phyloP scores from a whole-genome alignment of 148 eudicot species.

The Diospyros lotus region DNA sequence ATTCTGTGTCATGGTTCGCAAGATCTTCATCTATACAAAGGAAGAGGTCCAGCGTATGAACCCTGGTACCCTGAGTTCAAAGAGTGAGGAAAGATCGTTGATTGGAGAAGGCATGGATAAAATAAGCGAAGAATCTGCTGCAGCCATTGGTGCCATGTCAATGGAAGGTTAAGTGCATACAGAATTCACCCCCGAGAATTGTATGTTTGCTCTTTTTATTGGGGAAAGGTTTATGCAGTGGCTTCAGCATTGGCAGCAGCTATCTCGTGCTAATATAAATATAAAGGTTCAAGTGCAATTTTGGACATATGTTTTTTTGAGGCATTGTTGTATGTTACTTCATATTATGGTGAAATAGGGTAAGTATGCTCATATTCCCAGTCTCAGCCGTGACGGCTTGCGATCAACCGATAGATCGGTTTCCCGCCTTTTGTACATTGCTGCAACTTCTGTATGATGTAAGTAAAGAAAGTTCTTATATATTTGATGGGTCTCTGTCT shows the following conservation, averaged over 20 bases:
- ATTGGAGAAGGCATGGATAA: constrained; percentile 52
- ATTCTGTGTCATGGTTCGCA: constrained; percentile 86
- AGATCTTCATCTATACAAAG: constrained; percentile 78
- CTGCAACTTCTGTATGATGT: constrained; percentile 31
- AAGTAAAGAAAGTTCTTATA: constrained; percentile 40
- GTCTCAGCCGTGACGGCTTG: not conserved
- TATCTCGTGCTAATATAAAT: constrained; percentile 16
- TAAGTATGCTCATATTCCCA: constrained; percentile 25
- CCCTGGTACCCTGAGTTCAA: constrained; percentile 48
- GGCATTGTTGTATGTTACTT: constrained; percentile 23
- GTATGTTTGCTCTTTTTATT: constrained; percentile 1
- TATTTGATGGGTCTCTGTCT: constrained; percentile 1
- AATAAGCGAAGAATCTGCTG: constrained; percentile 41
- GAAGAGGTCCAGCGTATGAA: constrained; percentile 92
- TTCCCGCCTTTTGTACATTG: constrained; percentile 32
- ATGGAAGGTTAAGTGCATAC: constrained; percentile 29
- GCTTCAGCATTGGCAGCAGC: constrained; percentile 1
- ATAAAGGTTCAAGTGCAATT: constrained; percentile 25
- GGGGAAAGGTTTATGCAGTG: not conserved
- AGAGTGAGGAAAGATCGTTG: constrained; percentile 48
- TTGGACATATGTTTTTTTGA: constrained; percentile 32
- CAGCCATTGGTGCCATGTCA: constrained; percentile 33
- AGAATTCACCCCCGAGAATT: not conserved
- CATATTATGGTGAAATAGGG: constrained; percentile 13
- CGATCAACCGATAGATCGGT: not conserved